Percentiles rank a stretch among this genome's conserved stretches.
These are phyloP conservation scores for Lachnellula cervina DNA, from an alignment of 2,329 filamentous ascomycete genomes.

Conservation along the genomic window DNA sequence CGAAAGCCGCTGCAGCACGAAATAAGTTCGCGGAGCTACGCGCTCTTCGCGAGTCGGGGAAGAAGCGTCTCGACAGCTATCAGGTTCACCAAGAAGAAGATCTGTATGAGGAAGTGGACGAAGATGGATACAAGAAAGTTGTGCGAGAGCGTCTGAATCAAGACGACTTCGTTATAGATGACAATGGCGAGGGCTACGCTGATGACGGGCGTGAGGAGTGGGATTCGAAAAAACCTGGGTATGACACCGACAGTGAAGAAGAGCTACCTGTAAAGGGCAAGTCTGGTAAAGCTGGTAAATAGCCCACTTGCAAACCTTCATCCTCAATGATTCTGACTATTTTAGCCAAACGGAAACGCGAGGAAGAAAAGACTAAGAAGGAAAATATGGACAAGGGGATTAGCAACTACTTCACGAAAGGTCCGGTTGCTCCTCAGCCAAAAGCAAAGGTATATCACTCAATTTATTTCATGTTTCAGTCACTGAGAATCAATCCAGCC, in stretches of 20 bases:
- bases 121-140: constrained; percentile 95
- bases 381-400: constrained; percentile 89
- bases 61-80: constrained; percentile 85
- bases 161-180: constrained; percentile 97
- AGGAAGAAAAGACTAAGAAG: constrained; percentile 79
- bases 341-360: constrained; percentile 76
- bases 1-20: constrained; percentile 29
- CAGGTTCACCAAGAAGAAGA: constrained; percentile 77
- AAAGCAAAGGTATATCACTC: constrained; percentile 69
- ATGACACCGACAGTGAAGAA: constrained; percentile 73
- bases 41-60: constrained; percentile 80
- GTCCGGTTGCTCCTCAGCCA: constrained; percentile 57
- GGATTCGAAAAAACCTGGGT: constrained; percentile 55
- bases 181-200: constrained; percentile 94
- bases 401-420: constrained; percentile 88
- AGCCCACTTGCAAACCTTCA: background rate
- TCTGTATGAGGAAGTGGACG: constrained; percentile 93
- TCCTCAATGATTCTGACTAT: constrained; percentile 4
- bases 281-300: constrained; percentile 38
- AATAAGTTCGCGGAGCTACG: constrained; percentile 70
- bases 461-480: background rate
- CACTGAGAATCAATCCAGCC: constrained; percentile 45
- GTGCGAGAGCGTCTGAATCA: constrained; percentile 83
- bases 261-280: constrained; percentile 49
- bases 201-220: constrained; percentile 95